Conservation (phyloP, 768 basidiomycete genomes). For the Lentinus brumalis region DNA sequence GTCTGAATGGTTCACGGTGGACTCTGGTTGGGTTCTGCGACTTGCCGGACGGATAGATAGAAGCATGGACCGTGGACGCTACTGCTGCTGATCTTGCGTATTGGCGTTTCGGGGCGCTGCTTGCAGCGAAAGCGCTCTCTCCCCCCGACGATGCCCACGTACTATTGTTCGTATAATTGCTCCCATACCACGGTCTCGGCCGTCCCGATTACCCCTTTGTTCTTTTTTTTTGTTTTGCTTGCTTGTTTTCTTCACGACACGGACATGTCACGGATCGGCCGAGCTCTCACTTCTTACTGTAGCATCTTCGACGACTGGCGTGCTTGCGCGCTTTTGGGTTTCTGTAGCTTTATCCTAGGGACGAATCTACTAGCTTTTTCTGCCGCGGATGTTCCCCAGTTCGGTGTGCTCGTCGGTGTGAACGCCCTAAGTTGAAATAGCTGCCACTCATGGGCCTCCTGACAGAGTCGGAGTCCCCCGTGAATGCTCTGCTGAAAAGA, state of each 20-base stretch:
- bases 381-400: not conserved
- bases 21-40: not conserved
- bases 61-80: not conserved
- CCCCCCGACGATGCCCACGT: not conserved
- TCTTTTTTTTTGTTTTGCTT: not conserved
- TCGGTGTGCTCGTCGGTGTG: too few relatives aligned
- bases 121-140: not conserved
- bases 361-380: not conserved
- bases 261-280: conserved; percentile 16
- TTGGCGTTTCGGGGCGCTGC: not conserved
- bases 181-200: conserved; percentile 2
- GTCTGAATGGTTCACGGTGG: too few relatives aligned
- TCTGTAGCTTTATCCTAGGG: not conserved
- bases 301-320: not conserved
- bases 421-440: too few relatives aligned
- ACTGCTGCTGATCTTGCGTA: not conserved
- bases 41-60: not conserved
- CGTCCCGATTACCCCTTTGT: not conserved
- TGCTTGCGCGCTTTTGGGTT: not conserved
- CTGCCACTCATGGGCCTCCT: too few relatives aligned
- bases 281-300: not conserved
- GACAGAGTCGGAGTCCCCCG: too few relatives aligned
- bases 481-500: too few relatives aligned
- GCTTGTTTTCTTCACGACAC: conserved; percentile 4
- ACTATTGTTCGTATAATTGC: not conserved